Base-by-base conservation (phyloP, 768 basidiomycete species). In the Cantharellus anzutake region DNA sequence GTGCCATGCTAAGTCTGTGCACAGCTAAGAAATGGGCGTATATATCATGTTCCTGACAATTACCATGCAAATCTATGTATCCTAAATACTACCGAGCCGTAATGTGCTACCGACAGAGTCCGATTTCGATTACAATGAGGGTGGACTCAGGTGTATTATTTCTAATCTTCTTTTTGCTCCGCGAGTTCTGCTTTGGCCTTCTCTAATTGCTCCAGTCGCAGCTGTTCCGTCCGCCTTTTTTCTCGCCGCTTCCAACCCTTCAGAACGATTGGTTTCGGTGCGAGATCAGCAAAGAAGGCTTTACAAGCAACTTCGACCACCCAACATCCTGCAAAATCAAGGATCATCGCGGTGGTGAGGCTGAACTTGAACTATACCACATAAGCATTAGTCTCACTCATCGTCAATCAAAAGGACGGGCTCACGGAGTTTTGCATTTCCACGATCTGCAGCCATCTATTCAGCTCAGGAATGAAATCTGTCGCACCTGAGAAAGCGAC, bases 391-490 rank as follows among this genome's bases (percentile, higher is more conserved):
- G 20, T 58, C n/a, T 55, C 14, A n/a, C 1, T 58, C 29, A 39
- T 57, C 35, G 41, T 11, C 4, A 53, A 38, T 16, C 20, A 37
- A n/a, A 35, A 42, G 58, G 44, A 44, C 14, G 39, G 5, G 80
- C 90, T 62, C 66, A 96, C 93, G 40, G 73, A 64, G 4, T 66
- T 66, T 51, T 81, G 71, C 94, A 99, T 93, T 69, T 86, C 89
- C 35, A 96, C 91, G 50, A 98, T 84, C 70, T 98, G 96, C 52
- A 99, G 76, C 94, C 96, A 98, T 37, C 88, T 75, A 68, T 94
- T 98, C 61, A 96, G 67, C 72, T 99, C 96, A 2, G 96, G 96
- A 68, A 96, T 74, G 65, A 99, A 85, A 68, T 99, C 91, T 0
- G 88, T 91, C 3, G 94, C 81, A 39, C 96, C 96, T 5, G 79